Conservation (phyloP, 352 stramenopile species). For the Phytophthora aleatoria region DNA sequence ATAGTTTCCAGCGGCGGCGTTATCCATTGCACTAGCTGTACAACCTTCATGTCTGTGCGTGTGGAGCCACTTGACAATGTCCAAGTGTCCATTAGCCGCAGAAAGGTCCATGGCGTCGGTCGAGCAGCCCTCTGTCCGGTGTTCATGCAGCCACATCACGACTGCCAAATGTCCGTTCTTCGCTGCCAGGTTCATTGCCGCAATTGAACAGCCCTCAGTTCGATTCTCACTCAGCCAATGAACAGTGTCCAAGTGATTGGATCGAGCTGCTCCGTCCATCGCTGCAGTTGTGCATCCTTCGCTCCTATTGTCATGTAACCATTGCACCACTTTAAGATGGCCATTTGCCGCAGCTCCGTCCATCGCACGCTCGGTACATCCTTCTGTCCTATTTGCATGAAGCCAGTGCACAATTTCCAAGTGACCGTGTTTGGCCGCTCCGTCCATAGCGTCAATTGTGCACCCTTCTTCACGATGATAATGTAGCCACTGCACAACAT, state of each 20-base stretch:
- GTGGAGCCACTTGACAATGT: constrained; percentile 55
- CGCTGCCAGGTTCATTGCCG: constrained; percentile 31
- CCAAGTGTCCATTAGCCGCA: constrained; percentile 40
- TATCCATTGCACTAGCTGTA: constrained; percentile 24
- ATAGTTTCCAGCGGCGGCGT: constrained; percentile 15
- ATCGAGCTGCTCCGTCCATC: constrained; percentile 28
- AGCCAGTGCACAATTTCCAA: constrained; percentile 27
- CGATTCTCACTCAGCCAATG: constrained; percentile 22
- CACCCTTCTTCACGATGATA: constrained; percentile 24
- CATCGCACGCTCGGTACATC: constrained; percentile 32
- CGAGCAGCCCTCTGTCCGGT: constrained; percentile 25
- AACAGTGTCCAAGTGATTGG: constrained; percentile 20
- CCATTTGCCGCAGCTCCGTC: constrained; percentile 34
- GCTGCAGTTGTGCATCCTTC: constrained; percentile 28
- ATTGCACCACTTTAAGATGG: constrained; percentile 18
- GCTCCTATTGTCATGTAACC: constrained; percentile 20
- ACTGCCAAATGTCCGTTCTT: constrained; percentile 25
- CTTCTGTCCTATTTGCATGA: constrained; percentile 25
- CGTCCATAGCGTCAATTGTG: constrained; percentile 26
- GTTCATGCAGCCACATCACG: constrained; percentile 23
- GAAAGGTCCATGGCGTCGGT: constrained; percentile 30
- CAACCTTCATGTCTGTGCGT: constrained; percentile 27
- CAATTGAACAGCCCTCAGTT: constrained; percentile 14
- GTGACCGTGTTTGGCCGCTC: constrained; percentile 28
- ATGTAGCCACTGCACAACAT: constrained; percentile 28